Conservation (phyloP, 2,329 filamentous ascomycete species). For the Calonectria pseudoturangicola region DNA sequence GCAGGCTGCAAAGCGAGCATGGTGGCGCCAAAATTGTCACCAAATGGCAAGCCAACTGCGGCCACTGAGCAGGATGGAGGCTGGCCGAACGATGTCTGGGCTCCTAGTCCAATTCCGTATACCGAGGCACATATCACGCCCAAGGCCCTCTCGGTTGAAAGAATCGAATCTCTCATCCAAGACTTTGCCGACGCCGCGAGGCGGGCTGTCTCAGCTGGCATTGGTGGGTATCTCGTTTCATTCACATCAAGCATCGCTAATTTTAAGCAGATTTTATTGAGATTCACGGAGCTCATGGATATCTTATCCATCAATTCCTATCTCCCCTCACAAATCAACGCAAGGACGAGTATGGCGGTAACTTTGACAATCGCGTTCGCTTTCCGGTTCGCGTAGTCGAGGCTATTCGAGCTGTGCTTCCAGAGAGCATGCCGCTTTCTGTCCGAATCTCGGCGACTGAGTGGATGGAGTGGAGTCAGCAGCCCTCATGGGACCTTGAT, state of each 20-base stretch:
- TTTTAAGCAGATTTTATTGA: slow-evolving; percentile 4
- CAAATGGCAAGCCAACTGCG: slow-evolving; percentile 53
- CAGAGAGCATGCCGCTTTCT: slow-evolving; percentile 72
- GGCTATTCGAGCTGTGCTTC: slow-evolving; percentile 68
- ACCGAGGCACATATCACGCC: slow-evolving; percentile 72
- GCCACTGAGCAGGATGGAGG: slow-evolving; percentile 72
- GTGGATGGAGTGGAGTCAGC: slow-evolving; percentile 62
- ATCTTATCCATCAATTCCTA: slow-evolving; percentile 79
- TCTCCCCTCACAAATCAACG: slow-evolving; percentile 68
- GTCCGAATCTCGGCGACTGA: slow-evolving; percentile 68
- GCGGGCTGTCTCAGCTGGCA: slow-evolving; percentile 3
- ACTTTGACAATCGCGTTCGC: slow-evolving; percentile 77
- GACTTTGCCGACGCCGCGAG: slow-evolving; percentile 1
- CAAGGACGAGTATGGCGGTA: slow-evolving; percentile 78
- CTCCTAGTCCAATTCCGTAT: slow-evolving; percentile 73
- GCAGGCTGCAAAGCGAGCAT: slow-evolving; percentile 80
- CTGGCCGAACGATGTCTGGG: slow-evolving; percentile 73
- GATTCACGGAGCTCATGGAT: slow-evolving; percentile 73
- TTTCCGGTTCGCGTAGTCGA: slow-evolving; percentile 62
- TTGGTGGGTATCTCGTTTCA: background rate
- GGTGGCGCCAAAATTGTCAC: background rate
- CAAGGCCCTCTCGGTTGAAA: background rate
- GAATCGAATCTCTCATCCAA: slow-evolving; percentile 11
- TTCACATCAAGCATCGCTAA: background rate
- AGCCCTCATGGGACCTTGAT: slow-evolving; percentile 78